phyloP scores from a whole-genome alignment of 768 basidiomycete species.

The Naganishia kalamii region DNA sequence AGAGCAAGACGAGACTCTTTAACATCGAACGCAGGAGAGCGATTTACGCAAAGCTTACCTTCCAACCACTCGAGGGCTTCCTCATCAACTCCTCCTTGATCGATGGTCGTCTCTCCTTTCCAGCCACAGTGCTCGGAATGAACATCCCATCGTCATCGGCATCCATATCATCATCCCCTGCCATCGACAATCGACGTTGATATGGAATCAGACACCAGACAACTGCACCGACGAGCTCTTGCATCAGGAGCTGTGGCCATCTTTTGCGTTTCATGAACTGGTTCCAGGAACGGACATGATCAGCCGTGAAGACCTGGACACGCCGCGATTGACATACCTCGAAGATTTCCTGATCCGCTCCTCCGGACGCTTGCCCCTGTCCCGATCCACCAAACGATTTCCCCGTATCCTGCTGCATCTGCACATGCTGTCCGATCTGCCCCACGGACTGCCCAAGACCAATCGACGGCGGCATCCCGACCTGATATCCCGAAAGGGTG shows the following conservation, averaged over 20 bases:
- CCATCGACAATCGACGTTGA: conserved; percentile 1
- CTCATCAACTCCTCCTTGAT: conserved; percentile 2
- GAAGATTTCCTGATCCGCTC: conserved; percentile 14
- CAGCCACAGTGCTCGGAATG: not conserved
- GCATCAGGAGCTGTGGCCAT: conserved; percentile 44
- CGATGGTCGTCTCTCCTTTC: conserved; percentile 6
- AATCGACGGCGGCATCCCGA: not conserved
- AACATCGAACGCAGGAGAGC: too few relatives aligned
- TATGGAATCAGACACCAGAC: conserved; percentile 44
- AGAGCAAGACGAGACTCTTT: too few relatives aligned
- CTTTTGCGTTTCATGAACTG: conserved; percentile 45
- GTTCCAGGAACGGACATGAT: not conserved
- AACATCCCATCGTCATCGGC: not conserved
- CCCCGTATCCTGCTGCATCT: not conserved
- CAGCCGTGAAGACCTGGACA: not conserved
- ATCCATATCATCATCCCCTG: conserved; percentile 5
- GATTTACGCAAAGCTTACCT: conserved; percentile 21
- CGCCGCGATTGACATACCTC: not conserved
- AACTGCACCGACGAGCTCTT: conserved; percentile 40
- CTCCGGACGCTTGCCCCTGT: not conserved
- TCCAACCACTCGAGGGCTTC: conserved; percentile 27
- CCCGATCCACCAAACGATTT: not conserved
- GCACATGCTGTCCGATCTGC: not conserved
- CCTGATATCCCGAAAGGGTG: conserved; percentile 12
- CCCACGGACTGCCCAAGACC: not conserved